Conservation (phyloP, 2,329 filamentous ascomycete genomes). For the Tolypocladium guangdongense region DNA sequence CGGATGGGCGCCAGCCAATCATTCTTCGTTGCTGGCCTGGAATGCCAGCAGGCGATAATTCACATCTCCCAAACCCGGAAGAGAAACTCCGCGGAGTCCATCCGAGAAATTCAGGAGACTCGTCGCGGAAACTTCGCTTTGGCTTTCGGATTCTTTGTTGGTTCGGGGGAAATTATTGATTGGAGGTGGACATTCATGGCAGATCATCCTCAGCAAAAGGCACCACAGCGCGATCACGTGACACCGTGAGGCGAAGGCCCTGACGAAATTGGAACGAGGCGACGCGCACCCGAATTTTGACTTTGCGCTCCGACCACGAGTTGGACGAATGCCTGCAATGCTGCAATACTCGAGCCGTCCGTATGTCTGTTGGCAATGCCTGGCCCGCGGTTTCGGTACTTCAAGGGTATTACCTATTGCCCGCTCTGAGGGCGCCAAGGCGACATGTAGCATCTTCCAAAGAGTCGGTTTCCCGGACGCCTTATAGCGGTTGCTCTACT, state of each 20-base stretch:
- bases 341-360: conserved; percentile 16
- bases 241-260: neutral
- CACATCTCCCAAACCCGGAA: neutral
- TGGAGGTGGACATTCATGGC: no score
- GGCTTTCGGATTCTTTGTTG: neutral
- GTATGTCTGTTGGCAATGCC: conserved; percentile 23
- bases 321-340: conserved; percentile 11
- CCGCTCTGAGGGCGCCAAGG: neutral
- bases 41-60: neutral
- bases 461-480: neutral
- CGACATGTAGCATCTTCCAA: neutral
- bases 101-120: neutral
- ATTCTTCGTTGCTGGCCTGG: no score
- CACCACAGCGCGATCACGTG: neutral
- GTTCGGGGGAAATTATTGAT: neutral
- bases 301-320: neutral
- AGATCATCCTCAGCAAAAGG: no score
- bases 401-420: neutral
- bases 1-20: neutral
- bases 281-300: neutral
- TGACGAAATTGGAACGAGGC: neutral
- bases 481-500: neutral
- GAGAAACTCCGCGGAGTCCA: neutral
- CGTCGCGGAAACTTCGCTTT: neutral
- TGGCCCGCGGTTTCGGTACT: conserved; percentile 5